Percentiles rank a stretch among this genome's conserved stretches.
Conservation (phyloP, 768 basidiomycete species). For the Agrocybe pediades region DNA sequence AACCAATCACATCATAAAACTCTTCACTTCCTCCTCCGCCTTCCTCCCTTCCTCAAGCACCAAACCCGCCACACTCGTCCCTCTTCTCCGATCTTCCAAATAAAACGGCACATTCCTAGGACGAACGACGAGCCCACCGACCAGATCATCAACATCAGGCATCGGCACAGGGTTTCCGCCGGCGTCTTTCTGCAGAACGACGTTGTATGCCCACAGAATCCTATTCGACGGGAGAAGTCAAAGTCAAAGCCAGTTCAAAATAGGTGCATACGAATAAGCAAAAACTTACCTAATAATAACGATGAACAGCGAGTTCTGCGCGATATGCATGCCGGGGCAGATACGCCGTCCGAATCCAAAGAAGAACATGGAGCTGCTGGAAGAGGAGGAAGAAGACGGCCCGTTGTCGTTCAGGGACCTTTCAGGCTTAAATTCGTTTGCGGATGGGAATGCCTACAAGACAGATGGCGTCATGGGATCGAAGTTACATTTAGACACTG, state of each 20-base stretch:
- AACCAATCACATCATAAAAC: too few species aligned
- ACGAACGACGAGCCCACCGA: constrained; percentile 19
- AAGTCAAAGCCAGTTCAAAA: too few species aligned
- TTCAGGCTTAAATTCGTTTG: constrained; percentile 25
- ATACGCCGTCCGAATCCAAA: constrained; percentile 29
- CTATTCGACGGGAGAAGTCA: too few species aligned
- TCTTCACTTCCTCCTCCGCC: constrained; percentile 9
- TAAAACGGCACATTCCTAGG: constrained; percentile 20
- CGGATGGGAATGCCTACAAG: constrained; percentile 23
- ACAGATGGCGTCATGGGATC: neutral
- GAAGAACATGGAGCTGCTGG: constrained; percentile 18
- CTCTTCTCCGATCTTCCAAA: constrained; percentile 10
- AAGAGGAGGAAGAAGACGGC: neutral
- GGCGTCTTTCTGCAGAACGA: constrained; percentile 13
- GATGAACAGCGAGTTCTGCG: constrained; percentile 24
- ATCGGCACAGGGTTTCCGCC: constrained; percentile 19
- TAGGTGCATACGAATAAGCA: too few species aligned
- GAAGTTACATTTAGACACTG: neutral
- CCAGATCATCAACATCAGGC: constrained; percentile 15
- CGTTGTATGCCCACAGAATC: constrained; percentile 25
- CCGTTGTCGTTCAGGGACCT: constrained; percentile 19
- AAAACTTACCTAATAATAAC: constrained; percentile 21
- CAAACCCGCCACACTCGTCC: neutral
- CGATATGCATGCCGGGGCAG: constrained; percentile 27
- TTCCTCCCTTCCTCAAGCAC: constrained; percentile 13